These are phyloP conservation scores for Gloeopeniophorella convolvens DNA, from an alignment of 768 basidiomycete genomes.

Conservation along the genomic window DNA sequence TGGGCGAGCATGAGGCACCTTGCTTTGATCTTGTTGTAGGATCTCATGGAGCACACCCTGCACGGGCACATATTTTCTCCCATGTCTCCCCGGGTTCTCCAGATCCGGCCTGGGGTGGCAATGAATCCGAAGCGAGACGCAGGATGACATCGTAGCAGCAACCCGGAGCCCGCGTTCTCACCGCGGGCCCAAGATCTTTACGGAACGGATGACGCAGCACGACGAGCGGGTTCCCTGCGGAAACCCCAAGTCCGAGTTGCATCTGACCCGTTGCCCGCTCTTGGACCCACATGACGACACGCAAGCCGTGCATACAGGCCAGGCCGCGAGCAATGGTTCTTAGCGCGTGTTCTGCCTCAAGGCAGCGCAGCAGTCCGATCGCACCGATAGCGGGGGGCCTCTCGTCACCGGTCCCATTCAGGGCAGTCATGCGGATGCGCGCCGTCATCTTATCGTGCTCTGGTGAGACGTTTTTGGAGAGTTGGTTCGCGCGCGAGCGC, in stretches of 20 bases:
- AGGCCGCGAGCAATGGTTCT: background rate
- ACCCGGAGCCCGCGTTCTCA: background rate
- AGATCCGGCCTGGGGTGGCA: too few species aligned
- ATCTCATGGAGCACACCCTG: too few species aligned
- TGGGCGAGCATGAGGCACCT: too few species aligned
- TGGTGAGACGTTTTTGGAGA: background rate
- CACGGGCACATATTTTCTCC: too few species aligned
- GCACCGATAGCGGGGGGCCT: background rate
- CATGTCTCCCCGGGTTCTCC: too few species aligned
- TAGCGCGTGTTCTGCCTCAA: slow-evolving; percentile 1
- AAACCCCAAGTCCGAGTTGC: background rate
- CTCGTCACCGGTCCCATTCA: background rate
- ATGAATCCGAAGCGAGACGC: too few species aligned
- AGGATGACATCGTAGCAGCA: background rate
- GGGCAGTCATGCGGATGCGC: background rate
- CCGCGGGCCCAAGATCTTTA: background rate
- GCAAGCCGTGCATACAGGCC: background rate
- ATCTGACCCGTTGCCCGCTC: too few species aligned
- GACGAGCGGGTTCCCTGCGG: background rate
- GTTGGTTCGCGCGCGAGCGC: too few species aligned
- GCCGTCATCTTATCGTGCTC: background rate
- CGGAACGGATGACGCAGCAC: background rate
- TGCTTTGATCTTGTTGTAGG: too few species aligned
- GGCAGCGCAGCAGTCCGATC: background rate
- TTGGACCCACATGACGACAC: background rate